Conservation (phyloP, 768 basidiomycete species). For the Daedalea quercina region DNA sequence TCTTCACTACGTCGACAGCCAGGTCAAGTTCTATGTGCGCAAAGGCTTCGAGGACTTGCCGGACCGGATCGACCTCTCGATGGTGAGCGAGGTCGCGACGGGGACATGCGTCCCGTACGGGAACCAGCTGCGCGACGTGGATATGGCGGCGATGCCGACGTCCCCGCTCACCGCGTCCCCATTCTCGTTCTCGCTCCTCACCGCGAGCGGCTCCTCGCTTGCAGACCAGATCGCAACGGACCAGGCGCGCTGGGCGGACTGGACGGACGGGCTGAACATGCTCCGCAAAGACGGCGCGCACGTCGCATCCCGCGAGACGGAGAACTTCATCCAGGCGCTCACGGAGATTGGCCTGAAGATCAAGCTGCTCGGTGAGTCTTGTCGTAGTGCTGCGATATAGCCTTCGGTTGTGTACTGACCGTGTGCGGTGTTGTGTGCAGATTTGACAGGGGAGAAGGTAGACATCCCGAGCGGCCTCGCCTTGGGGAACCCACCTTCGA, state of each 20-base stretch:
- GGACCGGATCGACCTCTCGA: slow-evolving; percentile 75
- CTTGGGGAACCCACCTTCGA: slow-evolving; percentile 73
- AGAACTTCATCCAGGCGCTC: slow-evolving; percentile 76
- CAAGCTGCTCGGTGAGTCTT: slow-evolving; percentile 72
- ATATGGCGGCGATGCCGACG: slow-evolving; percentile 50
- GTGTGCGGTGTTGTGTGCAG: slow-evolving; percentile 30
- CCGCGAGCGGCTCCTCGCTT: slow-evolving; percentile 60
- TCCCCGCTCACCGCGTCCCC: slow-evolving; percentile 53
- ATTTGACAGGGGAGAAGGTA: slow-evolving; percentile 83
- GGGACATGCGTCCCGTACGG: slow-evolving; percentile 67
- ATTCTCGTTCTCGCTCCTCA: slow-evolving; percentile 72
- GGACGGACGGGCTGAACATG: slow-evolving; percentile 92
- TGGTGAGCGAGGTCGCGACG: slow-evolving; percentile 74
- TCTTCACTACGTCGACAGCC: slow-evolving; percentile 81
- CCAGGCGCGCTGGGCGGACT: slow-evolving; percentile 80
- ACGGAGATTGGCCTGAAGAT: slow-evolving; percentile 92
- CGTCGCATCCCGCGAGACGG: slow-evolving; percentile 79
- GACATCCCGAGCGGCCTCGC: slow-evolving; percentile 79
- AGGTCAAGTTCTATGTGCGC: slow-evolving; percentile 71
- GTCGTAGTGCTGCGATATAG: background rate
- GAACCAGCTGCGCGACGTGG: slow-evolving; percentile 20
- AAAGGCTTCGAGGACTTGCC: slow-evolving; percentile 83
- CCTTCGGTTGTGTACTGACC: background rate
- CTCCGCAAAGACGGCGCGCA: slow-evolving; percentile 76
- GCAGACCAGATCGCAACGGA: slow-evolving; percentile 76